These are phyloP conservation scores for Agarophyton chilense DNA, from an alignment of 23 red algal genomes.

Conservation along the genomic window DNA sequence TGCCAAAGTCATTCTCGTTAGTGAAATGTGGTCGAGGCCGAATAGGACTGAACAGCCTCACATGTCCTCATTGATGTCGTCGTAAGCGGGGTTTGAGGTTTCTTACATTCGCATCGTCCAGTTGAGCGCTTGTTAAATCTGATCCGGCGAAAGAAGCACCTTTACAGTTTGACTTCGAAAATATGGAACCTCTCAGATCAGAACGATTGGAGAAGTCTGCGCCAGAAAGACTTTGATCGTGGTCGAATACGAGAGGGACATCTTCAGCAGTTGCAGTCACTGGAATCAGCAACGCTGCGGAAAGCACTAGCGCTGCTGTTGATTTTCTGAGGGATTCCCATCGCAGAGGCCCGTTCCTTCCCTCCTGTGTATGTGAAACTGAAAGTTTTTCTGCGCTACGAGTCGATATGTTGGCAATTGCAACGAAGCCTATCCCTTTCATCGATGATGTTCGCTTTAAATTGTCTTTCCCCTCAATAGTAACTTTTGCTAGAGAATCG, in stretches of 20 bases:
- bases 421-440: not conserved
- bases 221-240: slow-evolving; percentile 69
- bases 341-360: not conserved
- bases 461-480: not conserved
- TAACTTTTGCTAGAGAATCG: not conserved
- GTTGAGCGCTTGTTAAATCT: slow-evolving; percentile 71
- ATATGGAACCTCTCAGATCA: slow-evolving; percentile 72
- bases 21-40: not conserved
- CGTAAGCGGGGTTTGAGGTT: not conserved
- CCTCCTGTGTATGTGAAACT: not conserved
- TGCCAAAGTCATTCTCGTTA: not conserved
- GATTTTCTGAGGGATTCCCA: slow-evolving; percentile 2
- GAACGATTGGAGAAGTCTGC: slow-evolving; percentile 71
- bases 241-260: slow-evolving; percentile 63
- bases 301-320: slow-evolving; percentile 27
- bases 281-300: slow-evolving; percentile 26
- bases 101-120: slow-evolving; percentile 74
- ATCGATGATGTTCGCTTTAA: not conserved
- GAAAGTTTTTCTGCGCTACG: not conserved
- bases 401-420: not conserved
- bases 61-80: not conserved
- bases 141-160: slow-evolving; percentile 46
- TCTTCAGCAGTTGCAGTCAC: slow-evolving; percentile 28
- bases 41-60: not conserved
- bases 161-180: slow-evolving; percentile 73